Evolutionary conservation across 2,329 filamentous ascomycete species (phyloP).

Genomic region (Fusarium goolgardi): DNA sequence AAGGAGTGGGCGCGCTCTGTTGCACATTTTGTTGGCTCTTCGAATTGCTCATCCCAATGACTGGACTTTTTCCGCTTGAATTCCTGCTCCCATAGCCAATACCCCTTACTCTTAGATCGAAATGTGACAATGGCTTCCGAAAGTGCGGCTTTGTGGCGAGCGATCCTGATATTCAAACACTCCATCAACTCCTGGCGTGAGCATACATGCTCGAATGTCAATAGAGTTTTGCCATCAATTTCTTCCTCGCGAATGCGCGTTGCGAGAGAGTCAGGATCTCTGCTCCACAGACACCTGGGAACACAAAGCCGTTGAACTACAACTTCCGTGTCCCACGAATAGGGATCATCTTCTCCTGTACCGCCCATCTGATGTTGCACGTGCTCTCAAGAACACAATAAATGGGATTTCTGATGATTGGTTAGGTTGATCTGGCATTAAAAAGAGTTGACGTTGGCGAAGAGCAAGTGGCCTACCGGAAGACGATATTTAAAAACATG

Average conservation of each 20-base stretch:
- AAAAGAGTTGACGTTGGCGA: neutral
- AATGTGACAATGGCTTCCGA: slow-evolving; percentile 68
- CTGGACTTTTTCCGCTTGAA: slow-evolving; percentile 37
- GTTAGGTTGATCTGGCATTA: neutral
- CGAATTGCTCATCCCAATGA: slow-evolving; percentile 22
- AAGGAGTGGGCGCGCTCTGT: neutral
- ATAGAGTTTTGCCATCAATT: slow-evolving; percentile 72
- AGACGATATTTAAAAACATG: slow-evolving; percentile 25
- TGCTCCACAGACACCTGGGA: slow-evolving; percentile 61
- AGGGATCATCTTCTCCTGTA: slow-evolving; percentile 68
- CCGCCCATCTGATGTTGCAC: slow-evolving; percentile 45
- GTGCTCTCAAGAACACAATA: slow-evolving; percentile 10
- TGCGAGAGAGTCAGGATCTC: slow-evolving; percentile 64
- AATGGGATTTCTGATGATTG: slow-evolving; percentile 13
- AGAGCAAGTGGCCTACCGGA: neutral
- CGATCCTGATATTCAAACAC: slow-evolving; percentile 67
- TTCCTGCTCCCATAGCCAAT: slow-evolving; percentile 51
- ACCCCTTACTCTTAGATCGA: slow-evolving; percentile 62
- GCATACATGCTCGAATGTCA: slow-evolving; percentile 66
- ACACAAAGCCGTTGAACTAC: slow-evolving; percentile 75
- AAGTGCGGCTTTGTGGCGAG: slow-evolving; percentile 69
- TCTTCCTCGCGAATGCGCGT: slow-evolving; percentile 68
- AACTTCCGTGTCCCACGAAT: slow-evolving; percentile 75
- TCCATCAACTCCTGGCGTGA: slow-evolving; percentile 62
- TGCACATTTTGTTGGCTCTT: neutral